Base-by-base conservation (phyloP, 768 basidiomycete genomes). In the Leccinum broughii region DNA sequence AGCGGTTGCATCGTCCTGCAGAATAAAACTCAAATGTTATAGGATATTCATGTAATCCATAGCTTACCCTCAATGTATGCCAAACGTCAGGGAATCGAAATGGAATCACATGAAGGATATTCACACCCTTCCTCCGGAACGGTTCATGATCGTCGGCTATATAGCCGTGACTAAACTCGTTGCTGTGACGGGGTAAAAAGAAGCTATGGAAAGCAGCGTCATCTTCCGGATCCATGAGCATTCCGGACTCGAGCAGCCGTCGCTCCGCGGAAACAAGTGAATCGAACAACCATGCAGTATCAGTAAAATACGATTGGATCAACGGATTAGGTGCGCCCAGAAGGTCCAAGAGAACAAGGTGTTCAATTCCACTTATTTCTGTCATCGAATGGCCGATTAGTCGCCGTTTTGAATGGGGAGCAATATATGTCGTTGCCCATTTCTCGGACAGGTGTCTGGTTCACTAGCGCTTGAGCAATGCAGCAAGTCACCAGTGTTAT, bases 71-170 rank as follows among this genome's bases (percentile, higher is more conserved):
- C 37, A 92, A 69, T 8, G 83, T 87, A 73, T 98, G 95, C 95
- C 95, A 98, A 15, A 96, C 93, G 2, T 46, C 60, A 3, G 97
- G 97, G 73, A 98, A 99, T 3, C 92, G 94, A 51, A 85, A 84
- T 3, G 95, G 76, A 57, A 98, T 98, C 51, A 98, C 72, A 73
- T 99, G 97, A 64, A 99, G 76, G 55, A 98, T 77, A 62, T 85
- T 91, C 15, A 98, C 94, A 2, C 97, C 97, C 62, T 79, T 76
- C 39, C 78, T 75, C 54, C 96, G 68, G 78, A 99, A 98, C 24
- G 97, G 97, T 46, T 93, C 73, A 67, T 99, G 97, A 75, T 99
- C 97, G 73, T 99, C 97, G 44, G 85, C 92, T 62, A 96, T 87
- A 66, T 86, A 83, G 3, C 85, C 86, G 20, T 75, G 70, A 61